Base-by-base conservation (phyloP, 177 flowering plant genomes). In the Vitis hybrid region DNA sequence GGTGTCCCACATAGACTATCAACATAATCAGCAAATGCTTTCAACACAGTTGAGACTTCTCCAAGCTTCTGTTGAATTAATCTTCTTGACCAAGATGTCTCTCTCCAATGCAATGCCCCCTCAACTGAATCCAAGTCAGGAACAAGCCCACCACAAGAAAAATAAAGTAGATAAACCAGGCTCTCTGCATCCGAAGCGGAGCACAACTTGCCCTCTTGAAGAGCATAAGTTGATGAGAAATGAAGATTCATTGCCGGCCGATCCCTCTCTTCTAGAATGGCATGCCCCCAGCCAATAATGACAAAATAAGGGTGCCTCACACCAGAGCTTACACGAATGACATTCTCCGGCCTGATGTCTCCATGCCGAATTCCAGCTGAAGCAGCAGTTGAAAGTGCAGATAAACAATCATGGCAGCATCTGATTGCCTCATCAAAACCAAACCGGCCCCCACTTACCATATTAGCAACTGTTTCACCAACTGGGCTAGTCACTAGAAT, bases 1-100 rank as follows among this genome's bases (percentile, higher is more conserved):
- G 98, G 97, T 12, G 98, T 94, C 49, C 98, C 97, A 78, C 97
- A 94, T 40, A 94, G 84, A 72, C 95, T 88, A 70, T 92, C 97
- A 17, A 94, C 91, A 69, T 94, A 94, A 81, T 94, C 98, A 54
- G 97, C 94, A 84, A 94, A 92, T 12, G 98, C 98, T 81, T 94
- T 94, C 70, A 94, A 70, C 32, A 94, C 76, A 14, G 98, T 82
- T 1, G 98, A 92, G 9, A 91, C 84, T 19, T 92, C 95, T 19
- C 98, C 98, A 13, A 92, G 86, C 75, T 80, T 81, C 80, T 91
- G 96, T 80, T 94, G 98, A 69, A 94, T 88, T 68, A 81, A 70
- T 59, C 98, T 77, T 68, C 86, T 87, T 6, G 93, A 85, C 98
- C 98, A 94, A 13, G 89, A 77, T 18, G 68, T 80, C 73, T 88